These are phyloP conservation scores for Ceratocystis eucalypticola DNA, from an alignment of 2,329 filamentous ascomycete genomes.

Conservation along the genomic window DNA sequence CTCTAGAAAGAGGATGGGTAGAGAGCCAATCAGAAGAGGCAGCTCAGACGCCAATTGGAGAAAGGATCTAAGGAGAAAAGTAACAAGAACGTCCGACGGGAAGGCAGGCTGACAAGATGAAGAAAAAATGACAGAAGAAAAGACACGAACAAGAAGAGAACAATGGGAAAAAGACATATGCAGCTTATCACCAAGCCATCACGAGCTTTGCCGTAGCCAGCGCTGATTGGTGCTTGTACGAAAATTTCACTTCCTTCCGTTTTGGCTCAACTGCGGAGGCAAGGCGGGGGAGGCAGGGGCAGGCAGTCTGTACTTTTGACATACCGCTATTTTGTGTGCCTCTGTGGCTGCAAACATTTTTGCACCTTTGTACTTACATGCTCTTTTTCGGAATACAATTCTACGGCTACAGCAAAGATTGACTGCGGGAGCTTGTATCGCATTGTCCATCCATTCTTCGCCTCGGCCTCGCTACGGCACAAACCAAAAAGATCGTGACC, in stretches of 20 bases:
- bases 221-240: not conserved
- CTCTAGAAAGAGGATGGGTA: not conserved
- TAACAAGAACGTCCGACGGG: not conserved
- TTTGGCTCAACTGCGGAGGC: not conserved
- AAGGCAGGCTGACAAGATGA: no score
- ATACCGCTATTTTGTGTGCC: no score
- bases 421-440: no score
- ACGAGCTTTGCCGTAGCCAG: not conserved
- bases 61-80: not conserved
- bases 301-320: no score
- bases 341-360: no score
- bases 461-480: not conserved
- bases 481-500: not conserved
- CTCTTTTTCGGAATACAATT: no score
- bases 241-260: not conserved
- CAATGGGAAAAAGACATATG: not conserved
- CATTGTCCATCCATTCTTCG: not conserved
- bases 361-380: no score
- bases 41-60: not conserved
- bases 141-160: not conserved
- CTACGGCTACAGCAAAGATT: no score
- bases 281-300: not conserved
- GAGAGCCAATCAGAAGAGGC: not conserved
- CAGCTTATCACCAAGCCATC: not conserved
- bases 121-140: not conserved